Percentiles rank a stretch among this genome's conserved stretches.
phyloP scores from a whole-genome alignment of 2,329 filamentous ascomycete genomes.

The Fusarium pseudonygamai region DNA sequence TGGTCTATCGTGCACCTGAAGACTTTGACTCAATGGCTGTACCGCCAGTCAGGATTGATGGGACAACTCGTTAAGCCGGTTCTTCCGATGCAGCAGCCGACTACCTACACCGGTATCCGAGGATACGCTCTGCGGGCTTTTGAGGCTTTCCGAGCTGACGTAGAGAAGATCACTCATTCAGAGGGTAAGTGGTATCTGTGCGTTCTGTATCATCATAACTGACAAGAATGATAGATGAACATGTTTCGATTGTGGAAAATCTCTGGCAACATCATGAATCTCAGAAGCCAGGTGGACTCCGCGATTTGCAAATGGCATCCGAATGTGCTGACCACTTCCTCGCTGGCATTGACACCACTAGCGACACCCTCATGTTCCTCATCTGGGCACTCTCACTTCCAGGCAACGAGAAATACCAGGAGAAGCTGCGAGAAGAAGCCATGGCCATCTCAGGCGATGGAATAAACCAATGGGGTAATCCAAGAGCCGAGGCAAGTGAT shows the following conservation, averaged over 20 bases:
- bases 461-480: constrained; percentile 39
- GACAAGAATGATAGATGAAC: background rate
- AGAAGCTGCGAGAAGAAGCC: constrained; percentile 56
- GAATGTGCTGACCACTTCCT: constrained; percentile 64
- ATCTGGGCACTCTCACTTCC: constrained; percentile 60
- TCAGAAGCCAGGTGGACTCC: constrained; percentile 43
- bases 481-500: constrained; percentile 49
- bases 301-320: constrained; percentile 59
- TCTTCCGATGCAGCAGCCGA: constrained; percentile 34
- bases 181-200: background rate
- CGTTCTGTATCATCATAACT: accelerated
- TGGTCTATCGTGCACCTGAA: constrained; percentile 27
- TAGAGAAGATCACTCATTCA: background rate
- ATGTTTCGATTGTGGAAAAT: constrained; percentile 49
- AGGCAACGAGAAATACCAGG: constrained; percentile 54
- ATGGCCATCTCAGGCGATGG: constrained; percentile 36
- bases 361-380: constrained; percentile 61
- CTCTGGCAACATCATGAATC: constrained; percentile 49
- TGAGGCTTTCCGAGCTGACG: constrained; percentile 10
- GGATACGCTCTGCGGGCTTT: constrained; percentile 21
- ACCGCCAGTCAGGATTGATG: constrained; percentile 8
- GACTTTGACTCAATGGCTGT: constrained; percentile 24
- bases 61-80: background rate
- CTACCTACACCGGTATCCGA: constrained; percentile 30
- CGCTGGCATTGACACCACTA: constrained; percentile 63